These are phyloP conservation scores for Canariomyces notabilis DNA, from an alignment of 2,329 filamentous ascomycete species.

Conservation along the genomic window DNA sequence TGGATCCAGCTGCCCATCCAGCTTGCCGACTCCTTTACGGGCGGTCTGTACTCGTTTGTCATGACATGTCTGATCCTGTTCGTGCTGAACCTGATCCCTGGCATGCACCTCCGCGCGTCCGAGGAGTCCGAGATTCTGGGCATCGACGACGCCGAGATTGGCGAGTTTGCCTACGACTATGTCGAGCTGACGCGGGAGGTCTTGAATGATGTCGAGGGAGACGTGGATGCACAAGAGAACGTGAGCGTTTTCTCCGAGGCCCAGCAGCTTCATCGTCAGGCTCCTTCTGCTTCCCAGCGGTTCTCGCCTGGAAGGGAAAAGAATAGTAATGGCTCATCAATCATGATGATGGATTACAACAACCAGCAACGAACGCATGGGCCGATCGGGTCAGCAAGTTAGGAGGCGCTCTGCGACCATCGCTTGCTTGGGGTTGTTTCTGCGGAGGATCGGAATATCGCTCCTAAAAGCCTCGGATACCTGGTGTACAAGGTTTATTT, in stretches of 20 bases:
- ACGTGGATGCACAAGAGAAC: conserved; percentile 29
- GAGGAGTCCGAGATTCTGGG: conserved; percentile 79
- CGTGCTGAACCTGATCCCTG: conserved; percentile 72
- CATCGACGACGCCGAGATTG: conserved; percentile 85
- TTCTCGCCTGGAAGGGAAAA: conserved; percentile 34
- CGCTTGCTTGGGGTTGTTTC: no score
- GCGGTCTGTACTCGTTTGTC: conserved; percentile 72
- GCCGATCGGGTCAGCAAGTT: no score
- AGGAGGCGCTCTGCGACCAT: no score
- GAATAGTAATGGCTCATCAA: conserved; percentile 29
- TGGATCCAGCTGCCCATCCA: conserved; percentile 83
- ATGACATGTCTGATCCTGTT: conserved; percentile 76
- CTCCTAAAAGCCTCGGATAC: no score
- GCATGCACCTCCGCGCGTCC: conserved; percentile 65
- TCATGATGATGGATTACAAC: no score
- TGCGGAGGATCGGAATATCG: no score
- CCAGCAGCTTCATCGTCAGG: not conserved
- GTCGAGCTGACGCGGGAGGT: conserved; percentile 48
- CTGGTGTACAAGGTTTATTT: no score
- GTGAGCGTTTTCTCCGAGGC: conserved; percentile 35
- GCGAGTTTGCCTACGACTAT: conserved; percentile 94
- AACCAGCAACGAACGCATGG: no score
- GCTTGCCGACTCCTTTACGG: conserved; percentile 72
- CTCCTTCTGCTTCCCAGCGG: conserved; percentile 4
- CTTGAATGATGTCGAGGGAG: conserved; percentile 40